Conservation (phyloP, 2,329 filamentous ascomycete genomes). For the Rhexocercosporidium sp. region DNA sequence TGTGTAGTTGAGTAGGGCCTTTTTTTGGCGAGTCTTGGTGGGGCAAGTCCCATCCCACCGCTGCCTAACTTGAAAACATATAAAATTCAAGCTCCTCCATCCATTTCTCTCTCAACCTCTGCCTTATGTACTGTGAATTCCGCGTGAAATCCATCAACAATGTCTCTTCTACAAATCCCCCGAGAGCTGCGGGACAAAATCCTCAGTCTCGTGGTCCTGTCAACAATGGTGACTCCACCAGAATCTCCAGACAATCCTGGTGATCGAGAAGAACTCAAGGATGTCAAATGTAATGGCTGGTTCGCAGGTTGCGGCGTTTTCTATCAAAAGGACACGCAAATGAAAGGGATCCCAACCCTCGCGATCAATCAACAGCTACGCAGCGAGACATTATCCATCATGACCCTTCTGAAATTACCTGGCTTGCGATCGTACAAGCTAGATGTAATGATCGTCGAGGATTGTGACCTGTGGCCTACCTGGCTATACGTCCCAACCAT, state of each 20-base stretch:
- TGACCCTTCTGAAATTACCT: neutral
- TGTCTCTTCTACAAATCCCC: neutral
- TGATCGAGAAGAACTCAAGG: neutral
- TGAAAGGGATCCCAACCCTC: neutral
- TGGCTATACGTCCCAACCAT: neutral
- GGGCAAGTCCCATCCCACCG: no score
- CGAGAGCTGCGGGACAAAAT: neutral
- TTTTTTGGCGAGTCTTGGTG: no score
- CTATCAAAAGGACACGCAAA: neutral
- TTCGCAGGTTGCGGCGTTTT: neutral
- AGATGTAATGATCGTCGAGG: slow-evolving; percentile 1
- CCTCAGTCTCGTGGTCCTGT: neutral
- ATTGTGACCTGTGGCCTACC: neutral
- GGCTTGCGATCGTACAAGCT: neutral
- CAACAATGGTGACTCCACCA: neutral
- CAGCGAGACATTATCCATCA: neutral
- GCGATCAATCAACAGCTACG: neutral
- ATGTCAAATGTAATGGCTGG: no score
- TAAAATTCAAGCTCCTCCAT: no score
- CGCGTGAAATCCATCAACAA: no score
- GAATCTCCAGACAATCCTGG: neutral
- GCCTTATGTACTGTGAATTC: no score
- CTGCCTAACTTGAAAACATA: no score
- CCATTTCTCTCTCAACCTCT: no score
- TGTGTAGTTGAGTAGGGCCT: no score